A percentile compares a stretch with the other conserved stretches of the same genome.
Conservation (phyloP, 306 rosid species). For the Prunus armeniaca region DNA sequence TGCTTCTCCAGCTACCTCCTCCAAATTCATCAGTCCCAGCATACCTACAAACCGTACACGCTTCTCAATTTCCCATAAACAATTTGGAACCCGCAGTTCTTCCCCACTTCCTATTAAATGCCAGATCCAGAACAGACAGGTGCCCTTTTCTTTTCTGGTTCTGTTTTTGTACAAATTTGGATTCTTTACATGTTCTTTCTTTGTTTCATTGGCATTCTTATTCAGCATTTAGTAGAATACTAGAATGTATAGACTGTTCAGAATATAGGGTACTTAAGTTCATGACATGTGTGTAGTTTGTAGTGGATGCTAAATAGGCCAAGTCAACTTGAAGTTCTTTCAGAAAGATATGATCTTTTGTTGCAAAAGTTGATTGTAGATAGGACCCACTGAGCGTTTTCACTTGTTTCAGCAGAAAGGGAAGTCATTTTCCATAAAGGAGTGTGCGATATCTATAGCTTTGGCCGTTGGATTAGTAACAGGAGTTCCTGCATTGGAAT, state of each 20-base stretch:
- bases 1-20: slow-evolving; percentile 33
- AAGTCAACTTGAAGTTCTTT: not conserved
- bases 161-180: not conserved
- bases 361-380: not conserved
- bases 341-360: not conserved
- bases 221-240: not conserved
- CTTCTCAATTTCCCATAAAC: slow-evolving; percentile 35
- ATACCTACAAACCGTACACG: slow-evolving; percentile 34
- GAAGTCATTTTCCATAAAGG: slow-evolving; percentile 59
- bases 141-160: slow-evolving; percentile 22
- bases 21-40: slow-evolving; percentile 36
- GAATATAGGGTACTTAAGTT: not conserved
- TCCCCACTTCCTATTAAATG: slow-evolving; percentile 44
- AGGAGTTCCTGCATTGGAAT: slow-evolving; percentile 74
- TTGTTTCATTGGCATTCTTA: not conserved
- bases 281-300: no score
- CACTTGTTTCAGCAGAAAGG: slow-evolving; percentile 47
- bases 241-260: not conserved
- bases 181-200: not conserved
- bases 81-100: slow-evolving; percentile 52
- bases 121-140: slow-evolving; percentile 43
- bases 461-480: slow-evolving; percentile 72
- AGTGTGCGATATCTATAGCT: slow-evolving; percentile 70
- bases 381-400: not conserved
- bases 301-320: no score